phyloP scores from a whole-genome alignment of 805 yeast species.

The Spathaspora girioi region DNA sequence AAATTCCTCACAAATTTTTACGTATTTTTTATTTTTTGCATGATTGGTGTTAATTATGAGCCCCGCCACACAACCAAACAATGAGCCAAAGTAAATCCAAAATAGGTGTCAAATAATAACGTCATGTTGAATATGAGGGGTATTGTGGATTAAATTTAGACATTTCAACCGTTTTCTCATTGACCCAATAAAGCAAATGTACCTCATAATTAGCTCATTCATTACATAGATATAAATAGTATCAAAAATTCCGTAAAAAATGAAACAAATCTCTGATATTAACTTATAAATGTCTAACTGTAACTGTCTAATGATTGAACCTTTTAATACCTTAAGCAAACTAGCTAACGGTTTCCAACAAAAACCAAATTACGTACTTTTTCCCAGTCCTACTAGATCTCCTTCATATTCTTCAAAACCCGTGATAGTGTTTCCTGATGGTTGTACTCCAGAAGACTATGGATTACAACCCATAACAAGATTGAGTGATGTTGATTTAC shows the following conservation, averaged over 20 bases:
- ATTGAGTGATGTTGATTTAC: constrained; percentile 3
- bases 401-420: not conserved
- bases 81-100: no score
- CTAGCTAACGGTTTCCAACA: not conserved
- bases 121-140: not conserved
- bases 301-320: not conserved
- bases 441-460: constrained; percentile 6
- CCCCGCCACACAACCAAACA: not conserved
- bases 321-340: not conserved
- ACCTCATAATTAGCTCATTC: not conserved
- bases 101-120: not conserved
- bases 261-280: not conserved
- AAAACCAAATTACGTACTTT: not conserved
- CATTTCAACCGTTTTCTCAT: not conserved
- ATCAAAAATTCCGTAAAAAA: no score
- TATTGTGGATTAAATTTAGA: not conserved
- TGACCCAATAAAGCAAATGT: not conserved
- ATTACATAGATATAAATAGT: no score
- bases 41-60: not conserved
- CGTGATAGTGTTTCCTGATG: constrained; percentile 6
- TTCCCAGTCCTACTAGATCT: not conserved
- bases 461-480: constrained; percentile 6
- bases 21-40: not conserved
- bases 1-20: not conserved
- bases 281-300: not conserved